Evolutionary conservation across 1,284 basidiomycete genomes (phyloP), one percentile per base, ranked within the genome.

Genomic region (Cystobasidium pallidum): DNA sequence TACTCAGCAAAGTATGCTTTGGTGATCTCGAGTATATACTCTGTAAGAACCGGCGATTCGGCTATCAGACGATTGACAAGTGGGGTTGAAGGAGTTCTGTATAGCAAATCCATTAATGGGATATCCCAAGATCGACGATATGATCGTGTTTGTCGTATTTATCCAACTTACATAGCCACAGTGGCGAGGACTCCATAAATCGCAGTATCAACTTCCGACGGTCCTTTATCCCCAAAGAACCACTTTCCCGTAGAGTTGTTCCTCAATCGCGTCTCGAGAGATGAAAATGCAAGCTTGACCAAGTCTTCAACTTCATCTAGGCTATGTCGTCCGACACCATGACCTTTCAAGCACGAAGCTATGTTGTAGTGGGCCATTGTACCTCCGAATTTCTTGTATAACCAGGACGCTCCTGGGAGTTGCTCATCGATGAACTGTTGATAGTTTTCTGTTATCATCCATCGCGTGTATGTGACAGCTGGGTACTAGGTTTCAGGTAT

Each of bases 221-320:
- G 58, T 26, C 58, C 58, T 36, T 32, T 26, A 39, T 61, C 24
- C 6, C 58, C 58, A n/a, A 61, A 61, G 32, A 61, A 61, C 58
- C 58, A 61, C 4, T 39, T 17, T 61, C 34, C 58, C 15, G 17
- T 51, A n/a, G 11, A 26, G 24, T 51, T 51, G 10, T 4, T 52
- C 39, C 24, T 19, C n/a, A 54, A 26, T 19, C 58, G 28, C 2
- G 32, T 45, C 19, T 61, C 34, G 1, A 61, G 30, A 39, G 36
- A 28, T 3, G 30, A 15, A 39, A 41, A 36, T 2, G 34, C 26
- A 21, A 41, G 58, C 15, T 7, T 21, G 3, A 68, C 51, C 41
- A 68, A 39, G 13, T 58, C 55, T 41, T 68, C 55, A 24, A 68
- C 66, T 58, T 68, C 54, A 36, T 59, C 30, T 6, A 36, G 52